Evolutionary conservation across 768 basidiomycete species (phyloP).

Genomic region (Rhizopogon vesiculosus): DNA sequence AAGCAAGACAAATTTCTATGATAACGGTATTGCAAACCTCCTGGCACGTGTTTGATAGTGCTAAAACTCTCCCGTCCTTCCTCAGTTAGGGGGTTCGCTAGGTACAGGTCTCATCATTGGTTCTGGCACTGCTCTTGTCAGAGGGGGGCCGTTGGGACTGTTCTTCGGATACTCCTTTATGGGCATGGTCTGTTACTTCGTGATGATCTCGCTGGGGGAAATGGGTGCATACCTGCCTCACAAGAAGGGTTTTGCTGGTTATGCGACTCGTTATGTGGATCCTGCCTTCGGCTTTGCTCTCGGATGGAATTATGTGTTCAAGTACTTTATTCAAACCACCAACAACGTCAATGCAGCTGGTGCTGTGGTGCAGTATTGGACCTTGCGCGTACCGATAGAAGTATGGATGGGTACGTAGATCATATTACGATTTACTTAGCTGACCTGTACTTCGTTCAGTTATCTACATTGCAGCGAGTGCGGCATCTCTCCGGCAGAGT

Average conservation of each 20-base stretch:
- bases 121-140: constrained; percentile 52
- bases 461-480: constrained; percentile 57
- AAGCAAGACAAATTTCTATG: constrained; percentile 52
- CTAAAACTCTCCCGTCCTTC: not conserved
- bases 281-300: constrained; percentile 62
- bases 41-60: not conserved
- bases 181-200: constrained; percentile 54
- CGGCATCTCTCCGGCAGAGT: constrained; percentile 8
- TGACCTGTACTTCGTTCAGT: constrained; percentile 25
- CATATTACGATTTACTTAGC: not conserved
- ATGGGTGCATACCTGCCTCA: constrained; percentile 44
- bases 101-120: constrained; percentile 55
- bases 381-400: constrained; percentile 35
- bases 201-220: constrained; percentile 45
- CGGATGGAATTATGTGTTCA: constrained; percentile 46
- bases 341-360: constrained; percentile 65
- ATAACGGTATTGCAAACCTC: constrained; percentile 36
- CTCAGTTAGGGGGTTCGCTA: constrained; percentile 43
- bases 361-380: constrained; percentile 48
- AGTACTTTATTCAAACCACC: constrained; percentile 61
- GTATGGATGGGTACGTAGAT: constrained; percentile 52
- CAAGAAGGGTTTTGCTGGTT: constrained; percentile 54
- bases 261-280: constrained; percentile 62
- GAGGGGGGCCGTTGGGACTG: constrained; percentile 49
- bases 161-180: constrained; percentile 41